phyloP scores from a whole-genome alignment of 495 filamentous ascomycete species.

The Thozetella sp. region DNA sequence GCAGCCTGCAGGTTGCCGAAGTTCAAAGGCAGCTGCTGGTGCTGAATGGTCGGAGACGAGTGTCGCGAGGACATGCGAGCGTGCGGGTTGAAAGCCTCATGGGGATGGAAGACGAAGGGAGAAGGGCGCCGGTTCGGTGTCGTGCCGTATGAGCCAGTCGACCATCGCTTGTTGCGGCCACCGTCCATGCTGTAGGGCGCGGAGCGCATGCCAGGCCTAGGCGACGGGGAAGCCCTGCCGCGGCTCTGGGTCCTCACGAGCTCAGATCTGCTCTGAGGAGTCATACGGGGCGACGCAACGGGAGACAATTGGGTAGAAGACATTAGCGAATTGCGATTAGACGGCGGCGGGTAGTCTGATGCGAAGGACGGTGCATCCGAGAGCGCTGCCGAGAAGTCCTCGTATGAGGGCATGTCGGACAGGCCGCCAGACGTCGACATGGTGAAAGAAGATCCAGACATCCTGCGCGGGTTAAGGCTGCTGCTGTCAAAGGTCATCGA shows the following conservation, averaged over 20 bases:
- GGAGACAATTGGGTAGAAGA: slow-evolving; percentile 61
- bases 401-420: slow-evolving; percentile 60
- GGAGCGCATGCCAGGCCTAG: slow-evolving; percentile 62
- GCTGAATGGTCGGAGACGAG: slow-evolving; percentile 57
- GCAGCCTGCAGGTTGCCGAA: slow-evolving; percentile 53
- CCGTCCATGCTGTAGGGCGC: slow-evolving; percentile 65
- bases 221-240: slow-evolving; percentile 66
- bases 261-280: slow-evolving; percentile 55
- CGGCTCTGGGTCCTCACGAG: slow-evolving; percentile 60
- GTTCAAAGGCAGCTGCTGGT: slow-evolving; percentile 53
- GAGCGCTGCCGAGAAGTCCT: slow-evolving; percentile 58
- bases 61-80: slow-evolving; percentile 46
- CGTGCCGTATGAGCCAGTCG: slow-evolving; percentile 65
- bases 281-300: slow-evolving; percentile 61
- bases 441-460: slow-evolving; percentile 61
- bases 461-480: slow-evolving; percentile 45
- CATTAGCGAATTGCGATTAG: slow-evolving; percentile 59
- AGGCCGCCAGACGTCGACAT: slow-evolving; percentile 58
- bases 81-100: slow-evolving; percentile 48
- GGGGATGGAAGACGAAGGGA: slow-evolving; percentile 55
- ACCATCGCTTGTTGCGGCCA: slow-evolving; percentile 69
- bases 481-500: slow-evolving; percentile 34
- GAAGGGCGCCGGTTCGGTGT: slow-evolving; percentile 51
- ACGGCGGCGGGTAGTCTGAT: slow-evolving; percentile 58
- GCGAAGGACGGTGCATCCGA: slow-evolving; percentile 57